Conservation (phyloP, 352 stramenopile species). For the Globisporangium canariense region DNA sequence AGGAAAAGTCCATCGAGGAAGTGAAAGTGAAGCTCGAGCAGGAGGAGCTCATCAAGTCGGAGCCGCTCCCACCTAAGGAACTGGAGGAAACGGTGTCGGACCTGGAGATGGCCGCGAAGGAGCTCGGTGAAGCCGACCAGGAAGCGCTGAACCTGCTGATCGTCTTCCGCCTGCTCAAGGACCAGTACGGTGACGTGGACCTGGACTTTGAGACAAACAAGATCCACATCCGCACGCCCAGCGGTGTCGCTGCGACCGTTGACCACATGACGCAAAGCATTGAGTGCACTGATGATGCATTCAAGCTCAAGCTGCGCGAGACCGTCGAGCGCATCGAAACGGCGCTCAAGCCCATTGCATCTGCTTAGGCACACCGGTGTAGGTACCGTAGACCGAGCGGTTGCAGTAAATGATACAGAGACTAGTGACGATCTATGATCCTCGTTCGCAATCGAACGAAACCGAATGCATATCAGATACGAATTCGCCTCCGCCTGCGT, state of each 20-base stretch:
- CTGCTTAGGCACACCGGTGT: constrained; percentile 22
- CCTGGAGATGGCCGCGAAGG: constrained; percentile 52
- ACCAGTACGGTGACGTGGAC: constrained; percentile 84
- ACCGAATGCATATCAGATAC: no score
- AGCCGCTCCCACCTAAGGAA: constrained; percentile 13
- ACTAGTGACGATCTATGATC: not conserved
- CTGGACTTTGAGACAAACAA: constrained; percentile 88
- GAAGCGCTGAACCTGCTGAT: constrained; percentile 83
- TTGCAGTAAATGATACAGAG: not conserved
- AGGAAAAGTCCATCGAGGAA: constrained; percentile 19
- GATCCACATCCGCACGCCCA: constrained; percentile 82
- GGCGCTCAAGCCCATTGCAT: constrained; percentile 62
- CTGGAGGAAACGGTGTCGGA: constrained; percentile 27
- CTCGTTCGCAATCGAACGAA: no score
- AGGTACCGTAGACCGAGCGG: not conserved
- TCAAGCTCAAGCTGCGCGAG: constrained; percentile 70
- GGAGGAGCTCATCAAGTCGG: constrained; percentile 20
- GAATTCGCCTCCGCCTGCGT: no score
- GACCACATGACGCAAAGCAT: constrained; percentile 61
- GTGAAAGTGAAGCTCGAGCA: constrained; percentile 20
- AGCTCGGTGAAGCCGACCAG: constrained; percentile 70
- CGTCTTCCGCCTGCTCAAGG: constrained; percentile 79
- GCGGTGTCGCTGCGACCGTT: constrained; percentile 56
- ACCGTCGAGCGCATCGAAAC: constrained; percentile 64
- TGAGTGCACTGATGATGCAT: constrained; percentile 64